Conservation (phyloP, 2,329 filamentous ascomycete genomes). For the Ophiostoma sp. region DNA sequence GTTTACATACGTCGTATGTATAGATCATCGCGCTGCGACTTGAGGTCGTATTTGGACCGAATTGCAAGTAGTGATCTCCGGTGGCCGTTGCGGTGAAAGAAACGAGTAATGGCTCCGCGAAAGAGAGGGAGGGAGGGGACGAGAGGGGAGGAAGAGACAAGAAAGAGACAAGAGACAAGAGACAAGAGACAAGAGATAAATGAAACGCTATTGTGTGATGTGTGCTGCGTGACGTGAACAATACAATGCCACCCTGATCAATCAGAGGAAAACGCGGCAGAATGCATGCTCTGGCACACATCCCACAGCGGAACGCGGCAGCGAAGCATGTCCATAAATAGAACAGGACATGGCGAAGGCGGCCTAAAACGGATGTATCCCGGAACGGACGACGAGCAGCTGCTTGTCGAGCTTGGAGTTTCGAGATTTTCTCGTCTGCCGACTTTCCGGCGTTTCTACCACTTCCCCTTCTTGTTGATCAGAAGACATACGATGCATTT, state of each 20-base stretch:
- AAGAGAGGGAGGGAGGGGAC: not conserved
- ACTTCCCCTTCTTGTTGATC: too few species aligned
- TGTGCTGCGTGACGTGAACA: not conserved
- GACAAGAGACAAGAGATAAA: not conserved
- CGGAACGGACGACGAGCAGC: not conserved
- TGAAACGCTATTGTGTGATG: not conserved
- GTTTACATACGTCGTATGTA: not conserved
- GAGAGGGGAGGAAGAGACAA: not conserved
- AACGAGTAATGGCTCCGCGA: not conserved
- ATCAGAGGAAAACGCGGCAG: not conserved
- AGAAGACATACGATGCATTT: too few species aligned
- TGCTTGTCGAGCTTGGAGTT: too few species aligned
- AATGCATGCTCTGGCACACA: not conserved
- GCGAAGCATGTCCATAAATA: not conserved
- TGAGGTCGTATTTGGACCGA: not conserved
- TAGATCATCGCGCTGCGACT: not conserved
- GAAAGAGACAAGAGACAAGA: too few species aligned
- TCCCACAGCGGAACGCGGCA: conserved; percentile 1
- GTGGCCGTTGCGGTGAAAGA: not conserved
- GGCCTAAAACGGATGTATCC: not conserved
- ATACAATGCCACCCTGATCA: not conserved
- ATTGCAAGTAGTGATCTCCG: not conserved
- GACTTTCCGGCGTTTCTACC: too few species aligned
- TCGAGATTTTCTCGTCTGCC: too few species aligned
- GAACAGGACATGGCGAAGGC: not conserved